Evolutionary conservation across 75 land plant genomes (phyloP).

Genomic region (Sequoiadendron giganteum): DNA sequence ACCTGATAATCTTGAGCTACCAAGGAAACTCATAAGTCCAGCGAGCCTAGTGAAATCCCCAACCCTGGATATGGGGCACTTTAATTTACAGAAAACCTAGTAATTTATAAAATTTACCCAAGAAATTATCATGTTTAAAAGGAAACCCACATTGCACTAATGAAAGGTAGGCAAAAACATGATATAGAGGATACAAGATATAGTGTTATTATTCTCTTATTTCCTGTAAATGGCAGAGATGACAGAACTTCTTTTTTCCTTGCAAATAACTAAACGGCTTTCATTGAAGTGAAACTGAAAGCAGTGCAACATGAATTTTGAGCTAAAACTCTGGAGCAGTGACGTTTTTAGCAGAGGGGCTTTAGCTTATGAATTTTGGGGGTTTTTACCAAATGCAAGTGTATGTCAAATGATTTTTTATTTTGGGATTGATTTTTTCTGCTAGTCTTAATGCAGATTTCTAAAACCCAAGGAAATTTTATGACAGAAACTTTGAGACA

Average conservation of each 20-base stretch:
- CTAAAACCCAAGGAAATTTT: not conserved
- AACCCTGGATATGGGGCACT: not conserved
- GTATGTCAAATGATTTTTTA: too few relatives aligned
- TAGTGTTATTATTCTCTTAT: not conserved
- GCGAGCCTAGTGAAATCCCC: not conserved
- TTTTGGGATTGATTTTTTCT: too few relatives aligned
- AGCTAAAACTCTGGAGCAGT: not conserved
- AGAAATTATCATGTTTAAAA: too few relatives aligned
- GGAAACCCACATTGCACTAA: not conserved
- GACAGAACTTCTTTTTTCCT: not conserved
- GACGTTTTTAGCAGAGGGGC: not conserved
- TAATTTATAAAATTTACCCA: not conserved
- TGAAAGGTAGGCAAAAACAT: not conserved
- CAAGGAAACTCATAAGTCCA: too few relatives aligned
- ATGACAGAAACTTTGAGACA: too few relatives aligned
- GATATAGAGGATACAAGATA: too few relatives aligned
- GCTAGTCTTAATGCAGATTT: not conserved
- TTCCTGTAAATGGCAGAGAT: not conserved
- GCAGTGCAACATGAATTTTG: not conserved
- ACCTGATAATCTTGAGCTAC: not conserved
- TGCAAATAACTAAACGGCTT: not conserved
- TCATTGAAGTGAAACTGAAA: not conserved
- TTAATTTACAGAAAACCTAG: not conserved
- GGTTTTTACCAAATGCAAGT: not conserved
- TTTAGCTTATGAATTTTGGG: not conserved